Conservation (phyloP, 202 grass and related monocot genomes). For the Digitaria exilis region DNA sequence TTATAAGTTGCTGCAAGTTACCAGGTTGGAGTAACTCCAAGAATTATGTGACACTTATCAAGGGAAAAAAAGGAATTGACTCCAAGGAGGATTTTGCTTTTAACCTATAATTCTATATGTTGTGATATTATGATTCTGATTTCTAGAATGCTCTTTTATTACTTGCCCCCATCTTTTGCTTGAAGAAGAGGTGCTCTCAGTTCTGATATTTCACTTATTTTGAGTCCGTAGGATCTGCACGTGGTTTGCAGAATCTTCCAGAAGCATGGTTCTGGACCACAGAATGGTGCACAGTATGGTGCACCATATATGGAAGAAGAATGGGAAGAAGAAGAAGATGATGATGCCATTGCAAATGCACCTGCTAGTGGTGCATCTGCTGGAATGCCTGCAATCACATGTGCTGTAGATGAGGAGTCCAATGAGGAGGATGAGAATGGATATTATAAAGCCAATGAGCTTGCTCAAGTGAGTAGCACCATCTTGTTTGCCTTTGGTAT, state of each 20-base stretch:
- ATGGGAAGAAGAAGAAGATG: slow-evolving; percentile 83
- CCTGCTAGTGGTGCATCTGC: slow-evolving; percentile 26
- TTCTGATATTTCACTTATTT: slow-evolving; percentile 33
- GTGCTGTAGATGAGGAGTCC: slow-evolving; percentile 47
- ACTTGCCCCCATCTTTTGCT: neutral
- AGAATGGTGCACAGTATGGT: slow-evolving; percentile 95
- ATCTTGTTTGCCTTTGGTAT: slow-evolving; percentile 6
- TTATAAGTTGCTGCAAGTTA: neutral
- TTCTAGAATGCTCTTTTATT: neutral
- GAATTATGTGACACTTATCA: neutral
- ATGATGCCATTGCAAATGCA: slow-evolving; percentile 47
- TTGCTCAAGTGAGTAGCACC: slow-evolving; percentile 54
- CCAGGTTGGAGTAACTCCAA: neutral
- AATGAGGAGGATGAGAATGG: slow-evolving; percentile 55
- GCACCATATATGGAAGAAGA: slow-evolving; percentile 94
- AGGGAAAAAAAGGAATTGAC: neutral
- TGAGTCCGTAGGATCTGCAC: slow-evolving; percentile 58
- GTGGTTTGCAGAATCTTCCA: slow-evolving; percentile 98
- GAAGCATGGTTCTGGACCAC: slow-evolving; percentile 74
- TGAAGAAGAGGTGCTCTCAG: neutral
- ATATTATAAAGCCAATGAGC: slow-evolving; percentile 51
- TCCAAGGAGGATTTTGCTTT: neutral
- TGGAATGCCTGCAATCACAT: slow-evolving; percentile 34
- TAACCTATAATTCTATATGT: neutral
- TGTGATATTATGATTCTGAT: neutral